Evolutionary conservation across 192 early-diverging fungal species (phyloP).

Genomic region (Backusella luteola): DNA sequence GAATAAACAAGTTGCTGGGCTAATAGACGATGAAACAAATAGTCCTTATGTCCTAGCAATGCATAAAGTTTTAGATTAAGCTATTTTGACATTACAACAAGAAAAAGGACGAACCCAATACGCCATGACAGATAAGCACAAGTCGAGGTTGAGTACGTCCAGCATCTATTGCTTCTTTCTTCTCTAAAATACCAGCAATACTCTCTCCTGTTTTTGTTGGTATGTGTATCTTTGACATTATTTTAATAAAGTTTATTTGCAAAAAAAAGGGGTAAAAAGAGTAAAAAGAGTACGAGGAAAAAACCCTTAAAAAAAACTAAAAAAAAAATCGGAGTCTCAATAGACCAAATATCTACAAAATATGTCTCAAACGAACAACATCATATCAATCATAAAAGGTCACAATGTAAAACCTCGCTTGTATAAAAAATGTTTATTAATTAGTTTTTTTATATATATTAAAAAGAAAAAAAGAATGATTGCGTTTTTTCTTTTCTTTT

Average conservation of each 20-base stretch:
- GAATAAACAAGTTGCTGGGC: slow-evolving; percentile 34
- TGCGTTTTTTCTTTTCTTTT: background rate
- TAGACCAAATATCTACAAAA: background rate
- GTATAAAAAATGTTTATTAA: background rate
- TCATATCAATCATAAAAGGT: background rate
- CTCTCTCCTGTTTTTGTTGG: background rate
- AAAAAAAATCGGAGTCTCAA: background rate
- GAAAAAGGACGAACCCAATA: background rate
- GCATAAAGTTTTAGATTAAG: background rate
- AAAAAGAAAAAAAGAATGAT: slow-evolving; percentile 5
- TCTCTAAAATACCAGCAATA: slow-evolving; percentile 14
- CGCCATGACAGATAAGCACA: slow-evolving; percentile 10
- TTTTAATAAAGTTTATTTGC: background rate
- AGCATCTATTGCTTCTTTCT: background rate
- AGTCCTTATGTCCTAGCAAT: slow-evolving; percentile 38
- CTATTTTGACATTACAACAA: background rate
- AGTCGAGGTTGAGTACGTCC: slow-evolving; percentile 1
- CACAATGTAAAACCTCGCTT: slow-evolving; percentile 2
- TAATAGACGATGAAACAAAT: slow-evolving; percentile 32
- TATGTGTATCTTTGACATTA: slow-evolving; percentile 14
- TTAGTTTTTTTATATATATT: background rate
- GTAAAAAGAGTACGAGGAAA: background rate
- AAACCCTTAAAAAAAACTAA: background rate
- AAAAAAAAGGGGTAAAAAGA: background rate
- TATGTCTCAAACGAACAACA: background rate